A percentile compares a stretch with the other conserved stretches of the same genome.
These are phyloP conservation scores for Candolleomyces aberdarensis DNA, from an alignment of 768 basidiomycete species.

Conservation along the genomic window DNA sequence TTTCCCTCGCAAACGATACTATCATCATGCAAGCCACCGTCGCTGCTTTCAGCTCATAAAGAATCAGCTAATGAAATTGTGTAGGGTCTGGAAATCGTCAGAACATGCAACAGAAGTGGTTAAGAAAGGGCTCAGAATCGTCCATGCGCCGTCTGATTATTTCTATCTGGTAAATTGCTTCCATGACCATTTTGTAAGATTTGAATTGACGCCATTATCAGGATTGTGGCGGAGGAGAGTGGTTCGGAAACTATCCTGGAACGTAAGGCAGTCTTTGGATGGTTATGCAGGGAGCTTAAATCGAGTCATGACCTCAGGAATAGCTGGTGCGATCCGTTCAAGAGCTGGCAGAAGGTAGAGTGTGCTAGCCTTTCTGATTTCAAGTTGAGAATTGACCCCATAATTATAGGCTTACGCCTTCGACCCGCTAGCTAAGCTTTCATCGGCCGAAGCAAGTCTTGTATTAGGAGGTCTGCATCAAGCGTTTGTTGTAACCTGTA, in stretches of 20 bases:
- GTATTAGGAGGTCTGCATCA: constrained; percentile 61
- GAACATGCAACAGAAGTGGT: constrained; percentile 56
- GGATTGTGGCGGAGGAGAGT: constrained; percentile 74
- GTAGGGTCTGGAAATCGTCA: constrained; percentile 75
- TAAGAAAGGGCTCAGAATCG: constrained; percentile 53
- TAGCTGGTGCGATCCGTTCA: constrained; percentile 79
- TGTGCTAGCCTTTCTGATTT: not conserved
- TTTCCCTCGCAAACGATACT: constrained; percentile 47
- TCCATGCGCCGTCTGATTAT: constrained; percentile 71
- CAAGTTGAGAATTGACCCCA: not conserved
- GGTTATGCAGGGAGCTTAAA: not conserved
- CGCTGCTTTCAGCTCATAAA: not conserved
- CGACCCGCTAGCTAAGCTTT: constrained; percentile 62
- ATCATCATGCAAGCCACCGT: constrained; percentile 46
- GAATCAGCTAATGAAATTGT: not conserved
- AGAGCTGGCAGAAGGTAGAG: constrained; percentile 69
- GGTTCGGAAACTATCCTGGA: constrained; percentile 55
- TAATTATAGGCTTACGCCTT: constrained; percentile 58
- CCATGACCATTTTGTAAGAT: not conserved
- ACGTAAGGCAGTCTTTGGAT: constrained; percentile 8
- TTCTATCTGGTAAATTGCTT: constrained; percentile 60
- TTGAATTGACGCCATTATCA: constrained; percentile 9
- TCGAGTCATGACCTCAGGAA: constrained; percentile 30
- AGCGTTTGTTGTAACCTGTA: not conserved
- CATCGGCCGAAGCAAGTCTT: constrained; percentile 41